These are phyloP conservation scores for Lentinus tigrinus DNA, from an alignment of 768 basidiomycete genomes.

Conservation along the genomic window DNA sequence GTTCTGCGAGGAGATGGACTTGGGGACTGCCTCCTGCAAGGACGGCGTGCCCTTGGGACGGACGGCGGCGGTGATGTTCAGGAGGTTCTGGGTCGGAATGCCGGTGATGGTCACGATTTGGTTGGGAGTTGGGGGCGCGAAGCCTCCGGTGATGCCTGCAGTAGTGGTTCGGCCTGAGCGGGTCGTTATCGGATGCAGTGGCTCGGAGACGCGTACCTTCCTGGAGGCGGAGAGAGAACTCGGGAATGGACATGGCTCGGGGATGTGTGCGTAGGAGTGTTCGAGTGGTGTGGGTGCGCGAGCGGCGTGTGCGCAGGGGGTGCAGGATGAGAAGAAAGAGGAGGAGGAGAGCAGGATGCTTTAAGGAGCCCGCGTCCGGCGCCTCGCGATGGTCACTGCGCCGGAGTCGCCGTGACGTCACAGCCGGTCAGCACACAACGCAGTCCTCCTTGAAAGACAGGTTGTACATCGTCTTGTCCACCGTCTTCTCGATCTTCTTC, in stretches of 20 bases:
- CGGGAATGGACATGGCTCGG: constrained; percentile 44
- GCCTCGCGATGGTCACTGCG: not conserved
- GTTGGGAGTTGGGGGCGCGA: constrained; percentile 64
- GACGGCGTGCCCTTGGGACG: constrained; percentile 48
- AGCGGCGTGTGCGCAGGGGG: not conserved
- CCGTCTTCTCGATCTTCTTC: constrained; percentile 97
- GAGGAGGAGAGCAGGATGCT: not conserved
- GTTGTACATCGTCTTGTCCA: constrained; percentile 94
- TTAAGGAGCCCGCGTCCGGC: not conserved
- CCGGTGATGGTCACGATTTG: constrained; percentile 53
- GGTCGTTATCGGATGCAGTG: not conserved
- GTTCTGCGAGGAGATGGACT: constrained; percentile 38
- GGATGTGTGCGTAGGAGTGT: constrained; percentile 1
- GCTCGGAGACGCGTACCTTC: constrained; percentile 41
- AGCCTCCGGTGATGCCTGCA: constrained; percentile 74
- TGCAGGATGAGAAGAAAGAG: not conserved
- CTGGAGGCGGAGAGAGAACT: constrained; percentile 61
- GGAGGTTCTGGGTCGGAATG: constrained; percentile 33
- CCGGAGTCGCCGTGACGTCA: constrained; percentile 9
- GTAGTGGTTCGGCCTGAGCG: not conserved
- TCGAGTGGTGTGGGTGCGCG: not conserved
- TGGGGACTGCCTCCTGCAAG: constrained; percentile 41
- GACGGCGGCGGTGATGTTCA: constrained; percentile 47
- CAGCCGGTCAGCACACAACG: constrained; percentile 21
- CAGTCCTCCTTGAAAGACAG: constrained; percentile 93